Conservation (phyloP, 2,329 filamentous ascomycete genomes). For the Colletotrichum musicola region DNA sequence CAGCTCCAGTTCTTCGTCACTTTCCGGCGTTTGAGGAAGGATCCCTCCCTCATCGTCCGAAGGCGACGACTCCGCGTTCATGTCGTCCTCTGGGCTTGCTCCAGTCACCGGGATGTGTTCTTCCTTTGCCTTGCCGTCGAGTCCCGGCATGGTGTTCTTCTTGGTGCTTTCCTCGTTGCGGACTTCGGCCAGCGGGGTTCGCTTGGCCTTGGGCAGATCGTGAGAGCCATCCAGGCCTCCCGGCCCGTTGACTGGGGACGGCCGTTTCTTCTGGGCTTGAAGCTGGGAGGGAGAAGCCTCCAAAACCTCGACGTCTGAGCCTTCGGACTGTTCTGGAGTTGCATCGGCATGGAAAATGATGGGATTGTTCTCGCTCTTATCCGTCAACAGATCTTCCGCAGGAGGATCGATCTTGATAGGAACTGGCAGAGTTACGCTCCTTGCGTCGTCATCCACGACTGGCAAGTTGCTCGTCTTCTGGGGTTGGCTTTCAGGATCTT, state of each 20-base stretch:
- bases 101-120: slow-evolving; percentile 9
- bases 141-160: not conserved
- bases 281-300: slow-evolving; percentile 14
- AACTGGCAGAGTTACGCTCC: slow-evolving; percentile 22
- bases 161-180: slow-evolving; percentile 23
- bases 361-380: not conserved
- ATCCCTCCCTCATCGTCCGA: slow-evolving; percentile 11
- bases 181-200: slow-evolving; percentile 26
- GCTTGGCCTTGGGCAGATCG: slow-evolving; percentile 20
- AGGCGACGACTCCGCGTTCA: not conserved
- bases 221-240: slow-evolving; percentile 18
- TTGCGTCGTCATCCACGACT: slow-evolving; percentile 11
- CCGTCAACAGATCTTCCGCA: not conserved
- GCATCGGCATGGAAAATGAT: not conserved
- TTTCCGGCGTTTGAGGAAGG: slow-evolving; percentile 12
- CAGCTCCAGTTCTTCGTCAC: slow-evolving; percentile 49
- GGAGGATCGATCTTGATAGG: slow-evolving; percentile 29
- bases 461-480: not conserved
- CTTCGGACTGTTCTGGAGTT: slow-evolving; percentile 24
- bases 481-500: not conserved
- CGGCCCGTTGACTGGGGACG: not conserved
- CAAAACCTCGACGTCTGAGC: slow-evolving; percentile 12
- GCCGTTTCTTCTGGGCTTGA: slow-evolving; percentile 15
- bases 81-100: slow-evolving; percentile 5
- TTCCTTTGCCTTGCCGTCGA: slow-evolving; percentile 9